These are phyloP conservation scores for Euphorbia pulcherrima DNA, from an alignment of 345 rosid species.

Conservation along the genomic window DNA sequence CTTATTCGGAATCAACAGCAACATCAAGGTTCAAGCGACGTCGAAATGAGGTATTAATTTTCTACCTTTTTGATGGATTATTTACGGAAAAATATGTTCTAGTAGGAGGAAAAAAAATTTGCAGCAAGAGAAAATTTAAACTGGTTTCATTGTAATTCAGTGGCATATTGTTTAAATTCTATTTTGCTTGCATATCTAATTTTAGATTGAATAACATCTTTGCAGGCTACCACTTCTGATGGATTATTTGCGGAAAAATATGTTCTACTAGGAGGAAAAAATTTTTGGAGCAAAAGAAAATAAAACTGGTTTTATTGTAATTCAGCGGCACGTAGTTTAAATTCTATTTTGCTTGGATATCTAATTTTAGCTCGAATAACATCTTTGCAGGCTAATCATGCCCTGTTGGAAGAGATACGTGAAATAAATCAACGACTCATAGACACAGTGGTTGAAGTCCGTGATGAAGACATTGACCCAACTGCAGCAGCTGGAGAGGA, in stretches of 20 bases:
- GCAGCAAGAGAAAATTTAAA: background rate
- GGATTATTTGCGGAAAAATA: background rate
- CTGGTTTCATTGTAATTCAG: background rate
- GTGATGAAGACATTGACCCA: constrained; percentile 26
- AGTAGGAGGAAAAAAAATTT: background rate
- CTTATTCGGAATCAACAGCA: constrained; percentile 88
- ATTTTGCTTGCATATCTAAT: too few relatives aligned
- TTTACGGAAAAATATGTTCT: background rate
- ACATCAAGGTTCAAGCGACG: constrained; percentile 71
- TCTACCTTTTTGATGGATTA: background rate
- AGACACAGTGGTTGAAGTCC: constrained; percentile 33
- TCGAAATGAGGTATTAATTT: constrained; percentile 57
- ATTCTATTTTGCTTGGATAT: background rate
- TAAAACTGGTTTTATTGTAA: background rate
- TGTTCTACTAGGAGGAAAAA: too few relatives aligned
- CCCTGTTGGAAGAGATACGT: constrained; percentile 37
- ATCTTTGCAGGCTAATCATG: constrained; percentile 32
- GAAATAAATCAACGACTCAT: constrained; percentile 34
- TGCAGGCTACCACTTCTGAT: too few relatives aligned
- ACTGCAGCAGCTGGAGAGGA: constrained; percentile 23
- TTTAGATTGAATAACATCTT: too few relatives aligned
- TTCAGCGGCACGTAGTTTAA: background rate
- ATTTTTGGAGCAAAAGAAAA: background rate
- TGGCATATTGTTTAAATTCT: background rate
- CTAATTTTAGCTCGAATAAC: background rate